Evolutionary conservation across 257 asterid genomes (phyloP).

Genomic region (Marsdenia floribunda): DNA sequence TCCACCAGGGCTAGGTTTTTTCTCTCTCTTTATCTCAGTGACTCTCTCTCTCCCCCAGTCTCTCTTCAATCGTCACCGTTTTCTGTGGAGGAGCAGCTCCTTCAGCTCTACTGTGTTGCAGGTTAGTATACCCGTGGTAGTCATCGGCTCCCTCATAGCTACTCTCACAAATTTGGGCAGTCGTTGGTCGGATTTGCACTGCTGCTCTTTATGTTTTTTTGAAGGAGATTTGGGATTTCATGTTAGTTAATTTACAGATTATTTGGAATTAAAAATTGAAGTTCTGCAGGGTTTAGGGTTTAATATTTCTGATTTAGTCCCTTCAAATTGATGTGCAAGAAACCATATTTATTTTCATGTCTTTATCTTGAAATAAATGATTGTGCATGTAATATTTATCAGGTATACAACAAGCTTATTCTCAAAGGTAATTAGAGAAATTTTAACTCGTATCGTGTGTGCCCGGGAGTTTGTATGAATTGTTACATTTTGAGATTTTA

Average conservation of each 20-base stretch:
- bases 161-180: neutral
- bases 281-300: slow-evolving; percentile 1
- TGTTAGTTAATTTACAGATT: neutral
- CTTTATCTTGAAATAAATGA: too few relatives aligned
- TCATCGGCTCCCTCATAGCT: neutral
- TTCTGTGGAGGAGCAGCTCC: slow-evolving; percentile 14
- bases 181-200: neutral
- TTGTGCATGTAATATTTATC: neutral
- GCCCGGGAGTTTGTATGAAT: neutral
- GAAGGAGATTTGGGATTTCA: neutral
- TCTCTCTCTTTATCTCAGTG: neutral
- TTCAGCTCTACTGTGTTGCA: slow-evolving; percentile 1
- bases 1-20: slow-evolving; percentile 13
- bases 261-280: neutral
- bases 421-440: neutral
- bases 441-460: neutral
- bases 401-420: neutral
- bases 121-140: neutral
- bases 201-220: neutral
- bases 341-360: neutral
- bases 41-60: neutral
- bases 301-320: neutral
- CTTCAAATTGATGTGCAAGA: neutral
- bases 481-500: neutral
- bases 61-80: neutral